A percentile compares a stretch with the other conserved stretches of the same genome.
phyloP scores from a whole-genome alignment of 345 rosid species.

The Fremontodendron californicum region DNA sequence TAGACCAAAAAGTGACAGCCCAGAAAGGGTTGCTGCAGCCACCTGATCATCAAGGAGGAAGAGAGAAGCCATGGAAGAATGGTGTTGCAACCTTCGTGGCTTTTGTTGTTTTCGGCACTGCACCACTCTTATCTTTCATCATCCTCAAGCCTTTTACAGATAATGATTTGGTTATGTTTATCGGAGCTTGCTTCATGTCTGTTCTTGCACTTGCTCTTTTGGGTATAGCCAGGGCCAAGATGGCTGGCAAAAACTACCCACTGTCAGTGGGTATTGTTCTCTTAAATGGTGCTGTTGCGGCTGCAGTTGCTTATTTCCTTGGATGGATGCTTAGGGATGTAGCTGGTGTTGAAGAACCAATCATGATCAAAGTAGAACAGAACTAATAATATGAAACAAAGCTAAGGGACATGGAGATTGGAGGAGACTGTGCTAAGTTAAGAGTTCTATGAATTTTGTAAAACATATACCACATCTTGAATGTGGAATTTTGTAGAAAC shows the following conservation, averaged over 20 bases:
- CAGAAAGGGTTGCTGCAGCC: constrained; percentile 25
- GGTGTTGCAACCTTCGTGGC: constrained; percentile 31
- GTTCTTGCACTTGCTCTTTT: constrained; percentile 33
- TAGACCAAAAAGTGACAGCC: constrained; percentile 34
- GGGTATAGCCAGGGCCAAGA: constrained; percentile 38
- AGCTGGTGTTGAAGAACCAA: constrained; percentile 21
- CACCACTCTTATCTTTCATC: constrained; percentile 43
- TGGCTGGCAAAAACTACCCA: constrained; percentile 25
- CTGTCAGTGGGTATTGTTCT: constrained; percentile 22
- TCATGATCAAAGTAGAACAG: neutral
- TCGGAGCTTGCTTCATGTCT: constrained; percentile 37
- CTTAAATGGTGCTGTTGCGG: constrained; percentile 33
- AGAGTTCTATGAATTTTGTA: neutral
- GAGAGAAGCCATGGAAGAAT: constrained; percentile 37
- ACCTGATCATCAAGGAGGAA: neutral
- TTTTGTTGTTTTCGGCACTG: constrained; percentile 34
- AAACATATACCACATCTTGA: neutral
- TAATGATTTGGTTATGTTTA: constrained; percentile 26
- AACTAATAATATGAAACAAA: too few species aligned
- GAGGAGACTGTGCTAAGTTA: neutral
- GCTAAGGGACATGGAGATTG: neutral
- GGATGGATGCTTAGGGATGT: constrained; percentile 34
- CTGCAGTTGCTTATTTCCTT: constrained; percentile 34
- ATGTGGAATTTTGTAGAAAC: neutral
- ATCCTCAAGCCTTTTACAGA: constrained; percentile 36